A percentile compares a stretch with the other conserved stretches of the same genome.
Evolutionary conservation across 148 eudicot species (phyloP).

Genomic region (Gaultheria prostrata): DNA sequence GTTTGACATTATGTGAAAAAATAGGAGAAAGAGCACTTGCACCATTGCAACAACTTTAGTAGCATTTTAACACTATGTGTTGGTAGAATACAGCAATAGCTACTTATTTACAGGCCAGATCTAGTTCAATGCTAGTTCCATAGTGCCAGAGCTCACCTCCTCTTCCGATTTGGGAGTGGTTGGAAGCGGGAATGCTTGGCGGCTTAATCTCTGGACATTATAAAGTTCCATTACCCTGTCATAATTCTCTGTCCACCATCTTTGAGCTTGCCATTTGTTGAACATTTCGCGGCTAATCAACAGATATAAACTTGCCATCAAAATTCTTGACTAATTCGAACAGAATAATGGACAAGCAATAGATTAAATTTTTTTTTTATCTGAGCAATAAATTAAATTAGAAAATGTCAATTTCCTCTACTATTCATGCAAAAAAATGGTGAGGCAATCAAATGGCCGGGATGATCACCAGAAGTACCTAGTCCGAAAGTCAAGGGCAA

Average conservation of each 20-base stretch:
- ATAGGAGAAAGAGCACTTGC: not conserved
- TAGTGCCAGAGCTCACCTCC: constrained; percentile 40
- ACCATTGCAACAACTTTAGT: not conserved
- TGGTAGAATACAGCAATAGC: not conserved
- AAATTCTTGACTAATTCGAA: not conserved
- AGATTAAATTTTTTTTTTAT: too few species aligned
- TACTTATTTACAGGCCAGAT: not conserved
- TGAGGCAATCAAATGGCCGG: not conserved
- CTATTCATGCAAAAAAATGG: not conserved
- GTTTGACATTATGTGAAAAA: not conserved
- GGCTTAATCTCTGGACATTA: constrained; percentile 89
- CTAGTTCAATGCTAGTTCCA: not conserved
- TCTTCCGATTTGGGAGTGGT: constrained; percentile 70
- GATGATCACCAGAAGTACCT: not conserved
- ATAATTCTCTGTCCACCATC: constrained; percentile 96
- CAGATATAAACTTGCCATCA: constrained; percentile 19
- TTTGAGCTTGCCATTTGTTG: constrained; percentile 96
- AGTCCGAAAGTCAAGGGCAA: not conserved
- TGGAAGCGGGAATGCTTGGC: constrained; percentile 82
- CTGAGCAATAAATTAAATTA: not conserved
- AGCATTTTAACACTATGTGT: not conserved
- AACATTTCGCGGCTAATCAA: constrained; percentile 81
- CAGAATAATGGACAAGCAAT: not conserved
- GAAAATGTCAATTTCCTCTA: not conserved
- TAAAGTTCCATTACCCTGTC: constrained; percentile 92